Evolutionary conservation across 352 stramenopile genomes (phyloP), one percentile per base, ranked within the genome.

Genomic region (Phytopythium delawarense): DNA sequence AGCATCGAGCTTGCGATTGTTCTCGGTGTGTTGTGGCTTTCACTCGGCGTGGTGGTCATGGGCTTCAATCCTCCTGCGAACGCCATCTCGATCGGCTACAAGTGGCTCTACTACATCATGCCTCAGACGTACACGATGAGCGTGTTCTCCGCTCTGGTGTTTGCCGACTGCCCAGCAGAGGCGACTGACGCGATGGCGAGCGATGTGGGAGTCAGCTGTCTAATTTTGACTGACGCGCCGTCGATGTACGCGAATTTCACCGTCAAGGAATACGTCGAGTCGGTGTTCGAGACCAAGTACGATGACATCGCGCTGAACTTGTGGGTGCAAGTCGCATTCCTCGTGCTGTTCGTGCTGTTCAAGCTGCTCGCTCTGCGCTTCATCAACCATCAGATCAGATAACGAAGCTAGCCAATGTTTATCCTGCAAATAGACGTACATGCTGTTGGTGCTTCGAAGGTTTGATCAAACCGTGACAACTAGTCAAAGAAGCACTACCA

Each of bases 21-120:
- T 8, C 52, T 67, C n/a, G 65, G 65, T 8, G 62, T 66, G 12
- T 42, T 79, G 28, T 42, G 75, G 30, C 65, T 68, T 34, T 70
- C 61, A 9, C 59, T 86, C 45, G 72, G 84, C 48, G 57, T 72
- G 30, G 51, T 84, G 6, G 75, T 82, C 61, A 64, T 64, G 42
- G 76, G 76, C 7, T 80, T 78, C 51, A 79, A 74, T 37, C 71
- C 69, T 2, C 65, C 71, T 0, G 65, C 62, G 21, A 63, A 35
- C 23, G 25, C 50, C 39, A 73, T 75, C 46, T 61, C 71, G 23
- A 20, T 16, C 12, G 66, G 66, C 18, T 72, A 69, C 50, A 58
- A 35, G 30, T 72, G 66, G 66, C 53, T 72, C 12, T 57, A 77
- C 50, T 49, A 49, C 28, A 32, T 75, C 21, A 40, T 62, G 15